Conservation (phyloP, 768 basidiomycete species). For the Fistulinella prunicolor region DNA sequence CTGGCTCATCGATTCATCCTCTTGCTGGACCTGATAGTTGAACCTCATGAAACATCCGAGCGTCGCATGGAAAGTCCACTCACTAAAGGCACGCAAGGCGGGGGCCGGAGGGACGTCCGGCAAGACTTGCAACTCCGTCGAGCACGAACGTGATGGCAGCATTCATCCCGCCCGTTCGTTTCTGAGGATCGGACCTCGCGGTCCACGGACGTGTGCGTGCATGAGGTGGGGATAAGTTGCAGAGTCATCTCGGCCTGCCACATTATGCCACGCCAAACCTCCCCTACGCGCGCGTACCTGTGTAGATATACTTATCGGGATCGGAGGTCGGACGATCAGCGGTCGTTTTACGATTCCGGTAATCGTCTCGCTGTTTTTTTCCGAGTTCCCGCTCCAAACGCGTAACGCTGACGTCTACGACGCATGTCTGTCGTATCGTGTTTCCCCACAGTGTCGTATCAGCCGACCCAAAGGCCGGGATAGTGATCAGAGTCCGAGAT, state of each 20-base stretch:
- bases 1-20: too few species aligned
- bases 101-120: not conserved
- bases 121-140: not conserved
- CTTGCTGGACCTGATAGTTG: not conserved
- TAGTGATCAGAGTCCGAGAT: conserved; percentile 27
- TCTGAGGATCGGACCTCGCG: conserved; percentile 15
- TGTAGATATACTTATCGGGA: conserved; percentile 17
- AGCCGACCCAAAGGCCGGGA: conserved; percentile 6
- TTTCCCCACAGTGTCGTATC: conserved; percentile 17
- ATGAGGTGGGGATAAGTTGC: not conserved
- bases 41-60: conserved; percentile 24
- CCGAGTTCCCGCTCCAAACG: too few species aligned
- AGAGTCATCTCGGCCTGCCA: too few species aligned
- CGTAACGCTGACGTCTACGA: conserved; percentile 3
- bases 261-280: not conserved
- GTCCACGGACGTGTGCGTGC: not conserved
- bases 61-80: conserved; percentile 14
- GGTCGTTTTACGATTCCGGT: conserved; percentile 2
- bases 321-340: conserved; percentile 16
- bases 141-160: not conserved
- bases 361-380: not conserved
- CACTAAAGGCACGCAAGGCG: not conserved
- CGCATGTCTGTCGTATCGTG: not conserved
- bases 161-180: not conserved
- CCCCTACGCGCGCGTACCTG: not conserved